phyloP scores from a whole-genome alignment of 2,329 filamentous ascomycete genomes.

The Cordyceps cicadae region DNA sequence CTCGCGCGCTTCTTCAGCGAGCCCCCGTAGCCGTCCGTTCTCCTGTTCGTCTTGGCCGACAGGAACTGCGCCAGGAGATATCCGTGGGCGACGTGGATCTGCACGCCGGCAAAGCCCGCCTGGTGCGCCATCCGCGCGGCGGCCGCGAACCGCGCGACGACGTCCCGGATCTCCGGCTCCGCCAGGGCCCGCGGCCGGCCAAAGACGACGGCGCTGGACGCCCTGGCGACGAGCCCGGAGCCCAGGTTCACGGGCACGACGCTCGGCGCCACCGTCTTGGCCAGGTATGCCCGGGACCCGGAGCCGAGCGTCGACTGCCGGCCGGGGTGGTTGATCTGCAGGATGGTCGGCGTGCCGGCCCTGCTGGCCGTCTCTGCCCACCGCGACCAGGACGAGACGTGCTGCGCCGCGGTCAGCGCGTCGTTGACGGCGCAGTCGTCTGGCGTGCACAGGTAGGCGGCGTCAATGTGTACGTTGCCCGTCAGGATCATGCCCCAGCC shows the following conservation, averaged over 20 bases:
- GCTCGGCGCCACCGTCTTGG: constrained; percentile 35
- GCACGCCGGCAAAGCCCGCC: constrained; percentile 43
- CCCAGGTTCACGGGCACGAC: constrained; percentile 22
- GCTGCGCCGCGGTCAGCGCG: constrained; percentile 25
- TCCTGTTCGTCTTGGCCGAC: constrained; percentile 32
- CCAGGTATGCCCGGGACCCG: constrained; percentile 36
- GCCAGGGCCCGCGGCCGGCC: constrained; percentile 43
- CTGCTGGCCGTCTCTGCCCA: constrained; percentile 41
- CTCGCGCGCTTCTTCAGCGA: constrained; percentile 37
- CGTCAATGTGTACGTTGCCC: constrained; percentile 54
- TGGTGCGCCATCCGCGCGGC: constrained; percentile 48
- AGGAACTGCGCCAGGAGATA: constrained; percentile 40
- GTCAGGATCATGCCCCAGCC: constrained; percentile 43
- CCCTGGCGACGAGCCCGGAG: constrained; percentile 27
- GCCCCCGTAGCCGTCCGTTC: constrained; percentile 40
- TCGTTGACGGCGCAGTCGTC: constrained; percentile 49
- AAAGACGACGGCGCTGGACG: constrained; percentile 40
- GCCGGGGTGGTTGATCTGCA: constrained; percentile 56
- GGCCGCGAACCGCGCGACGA: constrained; percentile 48
- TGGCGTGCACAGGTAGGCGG: constrained; percentile 44
- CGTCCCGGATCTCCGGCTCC: constrained; percentile 39
- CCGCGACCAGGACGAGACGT: background rate
- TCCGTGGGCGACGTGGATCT: constrained; percentile 41
- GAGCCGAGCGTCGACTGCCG: constrained; percentile 34
- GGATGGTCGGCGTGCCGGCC: constrained; percentile 47